Evolutionary conservation across 805 yeast species (phyloP).

Genomic region (Barnettozyma sucrosica): DNA sequence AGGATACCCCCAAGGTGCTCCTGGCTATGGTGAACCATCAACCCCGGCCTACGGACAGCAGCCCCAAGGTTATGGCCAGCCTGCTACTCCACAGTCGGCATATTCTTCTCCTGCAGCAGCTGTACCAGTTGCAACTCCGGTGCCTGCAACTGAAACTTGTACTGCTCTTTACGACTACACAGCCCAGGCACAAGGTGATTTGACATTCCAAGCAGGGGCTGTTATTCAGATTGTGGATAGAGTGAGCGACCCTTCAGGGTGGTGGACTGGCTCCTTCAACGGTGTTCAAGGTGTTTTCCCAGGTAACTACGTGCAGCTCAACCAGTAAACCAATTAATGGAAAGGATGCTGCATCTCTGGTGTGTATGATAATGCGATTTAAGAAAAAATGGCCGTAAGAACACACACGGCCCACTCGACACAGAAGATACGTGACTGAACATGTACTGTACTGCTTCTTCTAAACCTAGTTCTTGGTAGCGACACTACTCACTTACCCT

Average conservation of each 20-base stretch:
- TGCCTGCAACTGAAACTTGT: constrained; percentile 51
- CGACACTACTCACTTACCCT: neutral
- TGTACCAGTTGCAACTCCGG: constrained; percentile 21
- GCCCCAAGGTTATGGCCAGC: constrained; percentile 23
- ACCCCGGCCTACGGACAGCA: constrained; percentile 24
- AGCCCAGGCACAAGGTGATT: constrained; percentile 92
- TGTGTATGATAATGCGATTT: neutral
- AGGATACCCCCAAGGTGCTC: constrained; percentile 1
- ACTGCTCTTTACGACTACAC: constrained; percentile 88
- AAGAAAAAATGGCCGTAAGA: neutral
- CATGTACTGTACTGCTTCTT: neutral
- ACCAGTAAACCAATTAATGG: constrained; percentile 20
- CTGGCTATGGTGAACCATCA: neutral
- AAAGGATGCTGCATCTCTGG: too few species aligned
- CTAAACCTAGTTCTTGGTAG: neutral
- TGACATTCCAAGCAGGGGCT: constrained; percentile 83
- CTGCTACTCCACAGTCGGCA: constrained; percentile 29
- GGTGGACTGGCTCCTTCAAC: constrained; percentile 94
- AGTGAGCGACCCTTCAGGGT: constrained; percentile 81
- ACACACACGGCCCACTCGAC: too few species aligned
- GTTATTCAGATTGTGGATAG: constrained; percentile 77
- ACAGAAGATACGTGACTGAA: too few species aligned
- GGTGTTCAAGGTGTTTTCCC: constrained; percentile 93
- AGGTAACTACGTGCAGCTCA: constrained; percentile 87
- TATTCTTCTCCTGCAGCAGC: constrained; percentile 24